Percentiles rank a stretch among this genome's conserved stretches.
Evolutionary conservation across 1,284 basidiomycete species (phyloP).

Genomic region (Puccinia hordei): DNA sequence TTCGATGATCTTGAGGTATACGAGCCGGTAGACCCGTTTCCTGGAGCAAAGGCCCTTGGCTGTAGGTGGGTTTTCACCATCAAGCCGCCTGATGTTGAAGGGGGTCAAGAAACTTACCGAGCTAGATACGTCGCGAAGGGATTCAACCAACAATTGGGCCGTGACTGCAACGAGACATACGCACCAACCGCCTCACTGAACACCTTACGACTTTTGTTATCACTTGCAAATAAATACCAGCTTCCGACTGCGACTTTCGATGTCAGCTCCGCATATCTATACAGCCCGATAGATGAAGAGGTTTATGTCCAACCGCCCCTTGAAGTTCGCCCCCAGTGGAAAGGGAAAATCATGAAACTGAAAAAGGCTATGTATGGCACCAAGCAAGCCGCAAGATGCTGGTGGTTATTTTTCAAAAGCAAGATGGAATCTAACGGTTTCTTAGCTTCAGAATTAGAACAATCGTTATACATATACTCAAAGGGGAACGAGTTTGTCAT

Average conservation of each 20-base stretch:
- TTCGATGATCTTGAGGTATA: neutral
- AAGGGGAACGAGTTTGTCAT: no score
- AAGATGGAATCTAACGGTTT: no score
- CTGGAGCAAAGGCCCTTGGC: no score
- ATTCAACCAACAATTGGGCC: neutral
- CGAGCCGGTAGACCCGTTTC: neutral
- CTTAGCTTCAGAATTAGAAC: no score
- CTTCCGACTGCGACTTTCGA: neutral
- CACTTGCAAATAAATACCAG: neutral
- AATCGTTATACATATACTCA: no score
- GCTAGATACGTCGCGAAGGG: constrained; percentile 1
- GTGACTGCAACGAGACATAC: neutral
- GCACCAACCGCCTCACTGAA: neutral
- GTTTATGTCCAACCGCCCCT: no score
- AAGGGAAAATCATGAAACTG: no score
- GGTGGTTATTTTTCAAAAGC: no score
- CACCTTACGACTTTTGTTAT: neutral
- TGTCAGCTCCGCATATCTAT: neutral
- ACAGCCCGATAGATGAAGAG: no score
- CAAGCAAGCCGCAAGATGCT: neutral
- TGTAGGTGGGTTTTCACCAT: no score
- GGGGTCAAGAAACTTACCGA: neutral
- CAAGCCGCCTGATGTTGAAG: neutral
- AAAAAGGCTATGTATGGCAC: neutral
- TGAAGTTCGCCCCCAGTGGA: no score